Evolutionary conservation across 2,329 filamentous ascomycete genomes (phyloP), one percentile per base, ranked within the genome.

Genomic region (Aureobasidium lini): DNA sequence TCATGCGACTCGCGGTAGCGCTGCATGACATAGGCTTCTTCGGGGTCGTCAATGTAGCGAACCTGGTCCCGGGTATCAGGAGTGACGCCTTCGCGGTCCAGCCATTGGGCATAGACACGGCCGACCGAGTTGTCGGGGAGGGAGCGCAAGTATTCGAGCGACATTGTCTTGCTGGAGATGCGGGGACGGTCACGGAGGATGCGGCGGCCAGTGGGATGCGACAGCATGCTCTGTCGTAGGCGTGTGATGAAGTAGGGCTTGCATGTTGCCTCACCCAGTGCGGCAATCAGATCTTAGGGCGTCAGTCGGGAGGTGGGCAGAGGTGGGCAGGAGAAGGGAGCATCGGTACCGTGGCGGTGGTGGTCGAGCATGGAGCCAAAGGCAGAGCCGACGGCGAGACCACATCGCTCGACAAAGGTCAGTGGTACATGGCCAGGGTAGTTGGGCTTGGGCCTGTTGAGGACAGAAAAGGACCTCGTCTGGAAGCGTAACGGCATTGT

Each of bases 21-120:
- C 78, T 97, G 94, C 89, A 99, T 95, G 16, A 97, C 94, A 76
- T 97, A 99, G 37, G 94, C 94, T 72, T 92, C 95, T 75, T 99
- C 94, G 66, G 88, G 86, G 70, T 97, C 87, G 73, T 97, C 92
- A 63, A 99, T 91, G 76, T 95, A 97, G 56, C 89, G 84, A 42
- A 99, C 94, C 1, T 74, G 72, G 42, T 87, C 79, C 47, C 94
- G 85, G 6, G 93, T 96, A 73, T 99, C 94, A 1, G 94, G 94
- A 8, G 89, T 89, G 13, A 99, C 93, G 62, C 90, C 89, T 74
- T 99, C 94, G 47, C 89, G 84, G 73, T 96, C 91, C n/a, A 97
- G 81, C 93, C 94, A 99, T 57, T 79, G 81, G 8, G 86, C 89
- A 75, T 97, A 99, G 53, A 87, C 85, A 47, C 84, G 82, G 28